These are phyloP conservation scores for Rachicladosporium sp. DNA, from an alignment of 2,329 filamentous ascomycete species.

Conservation along the genomic window DNA sequence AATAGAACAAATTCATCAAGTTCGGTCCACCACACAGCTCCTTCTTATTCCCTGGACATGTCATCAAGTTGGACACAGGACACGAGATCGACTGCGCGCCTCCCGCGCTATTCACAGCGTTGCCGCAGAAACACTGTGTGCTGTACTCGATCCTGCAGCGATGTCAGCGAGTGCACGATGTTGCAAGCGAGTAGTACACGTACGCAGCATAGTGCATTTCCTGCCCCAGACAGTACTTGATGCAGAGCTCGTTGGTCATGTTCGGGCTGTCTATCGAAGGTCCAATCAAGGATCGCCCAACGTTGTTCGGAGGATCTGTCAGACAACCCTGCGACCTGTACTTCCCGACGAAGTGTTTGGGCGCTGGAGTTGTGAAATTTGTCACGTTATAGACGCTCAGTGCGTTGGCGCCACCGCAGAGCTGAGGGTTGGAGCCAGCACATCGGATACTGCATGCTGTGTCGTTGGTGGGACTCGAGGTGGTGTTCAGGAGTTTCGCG, in stretches of 20 bases:
- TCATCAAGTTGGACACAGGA: slow-evolving; percentile 11
- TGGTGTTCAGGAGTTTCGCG: slow-evolving; percentile 8
- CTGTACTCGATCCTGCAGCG: slow-evolving; percentile 9
- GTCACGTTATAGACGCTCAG: slow-evolving; percentile 18
- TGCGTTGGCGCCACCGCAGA: slow-evolving; percentile 20
- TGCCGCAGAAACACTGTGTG: slow-evolving; percentile 18
- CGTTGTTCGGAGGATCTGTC: slow-evolving; percentile 11
- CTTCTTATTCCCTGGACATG: slow-evolving; percentile 16
- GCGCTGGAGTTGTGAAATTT: slow-evolving; percentile 8
- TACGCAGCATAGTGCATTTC: slow-evolving; percentile 19
- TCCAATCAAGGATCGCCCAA: slow-evolving; percentile 12
- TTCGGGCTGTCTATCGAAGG: slow-evolving; percentile 5
- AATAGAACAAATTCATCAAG: slow-evolving; percentile 22
- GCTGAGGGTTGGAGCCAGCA: slow-evolving; percentile 12
- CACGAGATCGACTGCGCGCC: slow-evolving; percentile 12
- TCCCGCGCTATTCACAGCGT: slow-evolving; percentile 8
- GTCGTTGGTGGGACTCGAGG: slow-evolving; percentile 10
- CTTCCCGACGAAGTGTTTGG: slow-evolving; percentile 13
- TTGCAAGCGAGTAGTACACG: slow-evolving; percentile 7
- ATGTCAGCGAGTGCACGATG: not conserved
- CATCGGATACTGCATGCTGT: slow-evolving; percentile 18
- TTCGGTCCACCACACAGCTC: slow-evolving; percentile 20
- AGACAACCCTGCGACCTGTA: slow-evolving; percentile 14
- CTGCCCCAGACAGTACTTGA: slow-evolving; percentile 20
- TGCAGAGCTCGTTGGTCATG: slow-evolving; percentile 18